These are phyloP conservation scores for Suillus bovinus DNA, from an alignment of 768 basidiomycete species.

Conservation along the genomic window DNA sequence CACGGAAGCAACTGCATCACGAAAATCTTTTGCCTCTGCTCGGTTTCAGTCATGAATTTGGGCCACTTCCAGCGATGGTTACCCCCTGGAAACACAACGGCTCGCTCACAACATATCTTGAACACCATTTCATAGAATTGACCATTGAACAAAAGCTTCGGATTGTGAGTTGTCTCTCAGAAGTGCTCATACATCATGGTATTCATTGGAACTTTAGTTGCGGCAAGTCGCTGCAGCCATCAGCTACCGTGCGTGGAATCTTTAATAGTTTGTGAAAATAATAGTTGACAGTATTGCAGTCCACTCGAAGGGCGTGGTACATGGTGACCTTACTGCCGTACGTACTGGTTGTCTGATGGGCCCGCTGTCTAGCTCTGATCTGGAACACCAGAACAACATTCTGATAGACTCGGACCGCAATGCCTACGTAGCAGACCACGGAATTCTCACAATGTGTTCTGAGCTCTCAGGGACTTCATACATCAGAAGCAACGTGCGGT, in stretches of 20 bases:
- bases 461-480: constrained; percentile 22
- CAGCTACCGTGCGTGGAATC: constrained; percentile 16
- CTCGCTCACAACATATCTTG: constrained; percentile 25
- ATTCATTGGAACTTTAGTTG: not conserved
- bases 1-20: constrained; percentile 32
- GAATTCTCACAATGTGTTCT: constrained; percentile 32
- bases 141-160: constrained; percentile 6
- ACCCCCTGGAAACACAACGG: constrained; percentile 37
- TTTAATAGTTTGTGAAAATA: not conserved
- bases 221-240: constrained; percentile 19
- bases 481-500: constrained; percentile 33
- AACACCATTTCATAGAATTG: constrained; percentile 13
- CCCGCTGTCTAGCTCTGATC: not conserved
- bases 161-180: constrained; percentile 17
- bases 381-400: constrained; percentile 32
- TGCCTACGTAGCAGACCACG: constrained; percentile 38
- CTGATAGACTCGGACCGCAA: constrained; percentile 33
- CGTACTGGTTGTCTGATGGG: constrained; percentile 5
- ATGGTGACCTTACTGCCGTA: constrained; percentile 48
- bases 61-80: constrained; percentile 33
- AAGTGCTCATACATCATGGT: not conserved
- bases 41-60: constrained; percentile 31
- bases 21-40: constrained; percentile 28
- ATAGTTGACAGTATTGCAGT: not conserved
- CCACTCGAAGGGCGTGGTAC: constrained; percentile 34